Evolutionary conservation across 306 rosid species (phyloP), one percentile per base, ranked within the genome.

Genomic region (Trifolium dubium): DNA sequence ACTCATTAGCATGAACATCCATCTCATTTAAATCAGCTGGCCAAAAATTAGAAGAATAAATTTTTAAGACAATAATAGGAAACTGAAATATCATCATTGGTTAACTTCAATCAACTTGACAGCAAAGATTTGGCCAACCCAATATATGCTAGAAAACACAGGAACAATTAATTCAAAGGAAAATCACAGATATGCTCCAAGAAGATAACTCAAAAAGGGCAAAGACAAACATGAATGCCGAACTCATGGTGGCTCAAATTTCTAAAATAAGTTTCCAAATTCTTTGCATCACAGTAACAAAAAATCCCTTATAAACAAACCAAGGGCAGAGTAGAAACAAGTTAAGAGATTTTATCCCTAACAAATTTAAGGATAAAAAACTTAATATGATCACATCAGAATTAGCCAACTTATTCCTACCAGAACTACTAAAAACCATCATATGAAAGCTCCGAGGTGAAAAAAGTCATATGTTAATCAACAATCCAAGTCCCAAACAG

Each of bases 1-100:
- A 87, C 83, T 90, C 99, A 77, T 95, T 95, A 69, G 98, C 92
- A 75, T 92, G 92, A 67, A 92, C 81, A 69, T 68, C 75, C 86
- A 89, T 83, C 82, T 88, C 88, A 19, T 68, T 61, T 56, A 95
- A 85, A 77, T 80, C 96, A 69, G 89, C 99, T 95, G 96, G 53
- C 75, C 69, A 76, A 79, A 53, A 51, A 28, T 70, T 59, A 32
- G 28, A 23, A 32, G 47, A 23, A 15, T 13, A 31, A 32, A 69
- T 50, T 19, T 5, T 78, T 51, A 63, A 65, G 65, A 67, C 34
- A 68, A 55, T 1, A 60, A 29, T 1, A 60, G 29, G 64, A 59
- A 66, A 71, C 63, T 4, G 56, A 62, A 58, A 59, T 29, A 67
- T 14, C 51, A 60, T 35, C 54, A 59, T 41, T 58, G 59, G 54